Conservation (phyloP, 2,329 filamentous ascomycete species). For the Trichophyton verrucosum region DNA sequence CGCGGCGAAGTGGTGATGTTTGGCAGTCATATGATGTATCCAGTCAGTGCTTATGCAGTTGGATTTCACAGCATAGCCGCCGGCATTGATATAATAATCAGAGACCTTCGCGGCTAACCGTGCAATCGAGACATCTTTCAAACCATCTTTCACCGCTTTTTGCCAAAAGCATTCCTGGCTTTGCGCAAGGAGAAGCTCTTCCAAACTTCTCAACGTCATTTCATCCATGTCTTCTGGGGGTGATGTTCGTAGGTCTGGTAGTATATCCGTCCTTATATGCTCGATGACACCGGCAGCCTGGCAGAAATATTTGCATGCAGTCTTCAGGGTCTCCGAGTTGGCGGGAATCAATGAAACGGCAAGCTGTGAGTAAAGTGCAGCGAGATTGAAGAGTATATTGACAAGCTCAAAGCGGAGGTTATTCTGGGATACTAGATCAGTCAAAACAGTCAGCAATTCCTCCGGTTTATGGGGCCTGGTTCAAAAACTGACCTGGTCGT, state of each 20-base stretch:
- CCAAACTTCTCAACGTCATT: slow-evolving; percentile 69
- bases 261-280: slow-evolving; percentile 61
- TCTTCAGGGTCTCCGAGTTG: slow-evolving; percentile 70
- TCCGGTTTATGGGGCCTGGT: background rate
- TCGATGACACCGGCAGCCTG: slow-evolving; percentile 71
- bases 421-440: slow-evolving; percentile 43
- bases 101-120: slow-evolving; percentile 84
- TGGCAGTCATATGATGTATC: slow-evolving; percentile 96
- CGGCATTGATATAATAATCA: slow-evolving; percentile 74
- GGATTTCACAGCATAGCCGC: slow-evolving; percentile 77
- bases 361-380: slow-evolving; percentile 84
- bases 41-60: slow-evolving; percentile 83
- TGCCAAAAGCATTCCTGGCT: slow-evolving; percentile 98
- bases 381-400: slow-evolving; percentile 87
- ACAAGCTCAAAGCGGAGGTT: slow-evolving; percentile 71
- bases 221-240: slow-evolving; percentile 94
- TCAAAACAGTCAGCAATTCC: background rate
- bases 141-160: slow-evolving; percentile 83
- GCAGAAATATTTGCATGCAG: slow-evolving; percentile 81
- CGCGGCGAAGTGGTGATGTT: slow-evolving; percentile 92
- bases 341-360: slow-evolving; percentile 67
- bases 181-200: slow-evolving; percentile 76
- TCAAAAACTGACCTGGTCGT: slow-evolving; percentile 40
- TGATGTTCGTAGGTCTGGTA: slow-evolving; percentile 70
- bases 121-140: slow-evolving; percentile 85